phyloP scores from a whole-genome alignment of 768 basidiomycete genomes.

The Pisolithus microcarpus region DNA sequence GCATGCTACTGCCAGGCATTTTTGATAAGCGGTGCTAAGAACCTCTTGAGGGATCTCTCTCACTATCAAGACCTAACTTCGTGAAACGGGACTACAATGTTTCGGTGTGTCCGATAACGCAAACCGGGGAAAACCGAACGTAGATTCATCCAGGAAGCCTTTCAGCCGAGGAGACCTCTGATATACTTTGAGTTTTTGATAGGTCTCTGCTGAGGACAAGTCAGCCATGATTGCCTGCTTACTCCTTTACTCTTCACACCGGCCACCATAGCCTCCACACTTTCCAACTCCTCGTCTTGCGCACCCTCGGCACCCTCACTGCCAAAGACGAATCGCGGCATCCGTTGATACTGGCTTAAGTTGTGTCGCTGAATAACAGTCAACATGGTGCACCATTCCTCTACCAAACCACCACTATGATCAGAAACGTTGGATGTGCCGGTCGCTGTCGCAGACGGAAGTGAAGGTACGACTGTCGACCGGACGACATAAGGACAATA shows the following conservation, averaged over 20 bases:
- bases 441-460: slow-evolving; percentile 27
- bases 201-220: slow-evolving; percentile 36
- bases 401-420: slow-evolving; percentile 31
- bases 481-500: slow-evolving; percentile 81
- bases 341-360: slow-evolving; percentile 48
- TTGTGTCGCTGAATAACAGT: slow-evolving; percentile 61
- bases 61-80: too few species aligned
- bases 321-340: slow-evolving; percentile 22
- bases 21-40: too few species aligned
- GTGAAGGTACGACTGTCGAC: slow-evolving; percentile 57
- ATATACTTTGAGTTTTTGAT: slow-evolving; percentile 63
- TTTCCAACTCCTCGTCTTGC: slow-evolving; percentile 30
- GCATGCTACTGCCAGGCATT: not conserved
- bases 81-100: too few species aligned
- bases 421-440: slow-evolving; percentile 16
- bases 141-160: too few species aligned
- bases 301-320: slow-evolving; percentile 25
- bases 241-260: slow-evolving; percentile 73
- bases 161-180: slow-evolving; percentile 46
- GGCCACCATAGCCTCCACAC: slow-evolving; percentile 68
- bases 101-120: too few species aligned
- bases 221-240: slow-evolving; percentile 24
- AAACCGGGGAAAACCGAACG: too few species aligned
- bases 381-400: slow-evolving; percentile 80
- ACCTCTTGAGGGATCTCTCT: too few species aligned